Conservation (phyloP, 331 rosid species). For the Phaseolus coccineus region DNA sequence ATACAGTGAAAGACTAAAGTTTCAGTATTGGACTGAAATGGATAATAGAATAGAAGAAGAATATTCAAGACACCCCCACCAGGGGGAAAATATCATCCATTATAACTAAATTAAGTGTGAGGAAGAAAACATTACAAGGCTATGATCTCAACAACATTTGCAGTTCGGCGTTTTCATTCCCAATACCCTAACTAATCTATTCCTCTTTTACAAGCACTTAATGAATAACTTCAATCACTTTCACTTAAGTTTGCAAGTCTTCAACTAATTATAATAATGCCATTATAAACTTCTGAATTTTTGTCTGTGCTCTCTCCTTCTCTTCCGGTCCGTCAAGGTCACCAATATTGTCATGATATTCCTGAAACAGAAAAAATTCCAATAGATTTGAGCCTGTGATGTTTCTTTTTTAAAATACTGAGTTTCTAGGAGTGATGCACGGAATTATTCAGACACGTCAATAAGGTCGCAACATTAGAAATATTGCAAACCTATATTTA, state of each 20-base stretch:
- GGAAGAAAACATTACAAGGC: conserved; percentile 5
- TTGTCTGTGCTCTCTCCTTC: conserved; percentile 87
- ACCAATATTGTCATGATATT: conserved; percentile 91
- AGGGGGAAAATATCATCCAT: conserved; percentile 15
- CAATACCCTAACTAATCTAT: conserved; percentile 34
- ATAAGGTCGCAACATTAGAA: conserved; percentile 14
- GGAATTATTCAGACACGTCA: not conserved
- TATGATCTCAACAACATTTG: conserved; percentile 42
- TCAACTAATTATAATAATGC: conserved; percentile 56
- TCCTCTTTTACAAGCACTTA: conserved; percentile 32
- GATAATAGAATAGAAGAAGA: not conserved
- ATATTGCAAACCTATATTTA: conserved; percentile 26
- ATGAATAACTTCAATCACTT: not conserved
- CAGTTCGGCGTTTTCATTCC: conserved; percentile 33
- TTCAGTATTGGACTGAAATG: not conserved
- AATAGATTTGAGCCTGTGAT: conserved; percentile 24
- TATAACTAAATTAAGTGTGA: conserved; percentile 9
- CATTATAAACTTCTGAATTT: conserved; percentile 79
- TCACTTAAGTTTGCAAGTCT: conserved; percentile 26
- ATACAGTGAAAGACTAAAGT: not conserved
- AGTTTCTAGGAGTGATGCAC: not conserved
- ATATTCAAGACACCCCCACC: not conserved
- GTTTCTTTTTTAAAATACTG: conserved; percentile 13
- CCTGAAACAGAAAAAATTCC: conserved; percentile 55
- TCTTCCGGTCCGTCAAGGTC: conserved; percentile 95